These are phyloP conservation scores for Annulohypoxylon truncatum DNA, from an alignment of 2,329 filamentous ascomycete genomes.

Conservation along the genomic window DNA sequence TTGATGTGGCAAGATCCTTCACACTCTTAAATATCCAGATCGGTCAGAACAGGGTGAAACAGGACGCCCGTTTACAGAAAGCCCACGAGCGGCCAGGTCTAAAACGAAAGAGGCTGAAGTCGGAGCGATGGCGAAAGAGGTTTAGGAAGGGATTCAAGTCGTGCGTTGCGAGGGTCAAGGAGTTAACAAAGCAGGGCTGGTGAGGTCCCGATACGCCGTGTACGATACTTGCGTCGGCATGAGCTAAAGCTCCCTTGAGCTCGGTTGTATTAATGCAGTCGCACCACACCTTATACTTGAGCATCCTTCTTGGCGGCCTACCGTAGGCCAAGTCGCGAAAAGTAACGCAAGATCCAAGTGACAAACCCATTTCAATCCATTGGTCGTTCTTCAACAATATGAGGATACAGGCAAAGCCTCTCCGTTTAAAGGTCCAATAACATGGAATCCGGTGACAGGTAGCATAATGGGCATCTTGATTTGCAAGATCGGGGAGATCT, in stretches of 20 bases:
- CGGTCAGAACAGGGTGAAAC: conserved; percentile 66
- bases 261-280: conserved; percentile 8
- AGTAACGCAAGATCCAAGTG: neutral
- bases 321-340: neutral
- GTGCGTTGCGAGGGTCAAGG: conserved; percentile 71
- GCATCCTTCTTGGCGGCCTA: neutral
- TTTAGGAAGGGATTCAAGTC: conserved; percentile 77
- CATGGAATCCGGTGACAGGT: neutral
- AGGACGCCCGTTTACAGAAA: conserved; percentile 68
- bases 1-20: conserved; percentile 61
- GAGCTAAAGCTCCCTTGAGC: conserved; percentile 2
- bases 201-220: conserved; percentile 53
- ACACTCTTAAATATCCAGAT: conserved; percentile 55
- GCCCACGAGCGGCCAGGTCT: conserved; percentile 81
- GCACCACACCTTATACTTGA: conserved; percentile 7
- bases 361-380: neutral
- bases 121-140: conserved; percentile 74
- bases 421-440: neutral
- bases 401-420: neutral
- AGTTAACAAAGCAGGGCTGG: conserved; percentile 84
- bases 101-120: conserved; percentile 80
- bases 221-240: conserved; percentile 30
- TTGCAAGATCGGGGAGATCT: no score
- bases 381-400: neutral
- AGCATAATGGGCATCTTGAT: no score